Evolutionary conservation across 208 protist genomes (phyloP).

Genomic region (Trypanosoma platydactyli): DNA sequence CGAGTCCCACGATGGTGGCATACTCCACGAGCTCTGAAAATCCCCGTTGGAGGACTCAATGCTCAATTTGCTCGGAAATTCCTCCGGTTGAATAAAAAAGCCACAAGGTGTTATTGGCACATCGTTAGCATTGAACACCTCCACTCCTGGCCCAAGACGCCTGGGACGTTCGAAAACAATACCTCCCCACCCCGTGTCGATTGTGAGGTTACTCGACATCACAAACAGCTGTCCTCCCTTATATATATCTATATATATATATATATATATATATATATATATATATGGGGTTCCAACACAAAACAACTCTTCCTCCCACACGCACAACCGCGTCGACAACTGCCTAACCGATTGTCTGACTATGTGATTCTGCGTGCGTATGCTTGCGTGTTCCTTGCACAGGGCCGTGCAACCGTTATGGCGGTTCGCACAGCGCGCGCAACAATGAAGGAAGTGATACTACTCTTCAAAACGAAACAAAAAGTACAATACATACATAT

Average conservation of each 20-base stretch:
- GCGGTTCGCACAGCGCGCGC: no score
- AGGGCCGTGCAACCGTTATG: no score
- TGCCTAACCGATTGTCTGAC: no score
- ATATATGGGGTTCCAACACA: no score
- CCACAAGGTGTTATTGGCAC: slow-evolving; percentile 20
- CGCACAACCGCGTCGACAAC: no score
- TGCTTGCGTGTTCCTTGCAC: no score
- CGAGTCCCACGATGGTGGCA: neutral
- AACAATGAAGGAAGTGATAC: no score
- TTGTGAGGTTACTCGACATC: neutral
- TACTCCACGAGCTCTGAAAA: neutral
- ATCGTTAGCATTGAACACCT: slow-evolving; percentile 24
- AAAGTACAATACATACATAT: no score
- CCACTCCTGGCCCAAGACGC: slow-evolving; percentile 19
- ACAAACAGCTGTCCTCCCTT: neutral
- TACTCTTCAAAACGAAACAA: no score
- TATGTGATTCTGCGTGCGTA: no score
- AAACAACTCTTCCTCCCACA: no score
- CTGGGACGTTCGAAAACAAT: slow-evolving; percentile 24
- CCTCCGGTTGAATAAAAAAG: slow-evolving; percentile 17
- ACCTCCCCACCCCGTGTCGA: slow-evolving; percentile 1
- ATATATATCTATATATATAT: neutral
- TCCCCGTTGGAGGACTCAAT: slow-evolving; percentile 8
- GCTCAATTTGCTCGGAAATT: slow-evolving; percentile 21
- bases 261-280: neutral